Conservation (phyloP, 345 rosid species). For the Aquilaria yunnanensis region DNA sequence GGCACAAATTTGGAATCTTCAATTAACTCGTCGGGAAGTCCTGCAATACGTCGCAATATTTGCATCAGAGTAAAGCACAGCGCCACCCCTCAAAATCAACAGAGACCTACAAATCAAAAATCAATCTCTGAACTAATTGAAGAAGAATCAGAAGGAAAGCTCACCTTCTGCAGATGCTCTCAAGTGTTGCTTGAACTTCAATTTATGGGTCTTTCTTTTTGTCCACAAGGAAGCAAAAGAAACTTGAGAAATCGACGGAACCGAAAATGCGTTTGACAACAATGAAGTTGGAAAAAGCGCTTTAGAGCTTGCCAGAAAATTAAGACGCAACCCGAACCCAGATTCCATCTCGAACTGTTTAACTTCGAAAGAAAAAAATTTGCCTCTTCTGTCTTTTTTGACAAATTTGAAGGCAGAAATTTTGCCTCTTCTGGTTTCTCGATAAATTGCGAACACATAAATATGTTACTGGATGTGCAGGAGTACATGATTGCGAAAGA, state of each 20-base stretch:
- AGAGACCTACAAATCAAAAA: constrained; percentile 2
- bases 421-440: too few species aligned
- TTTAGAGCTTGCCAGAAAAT: constrained; percentile 5
- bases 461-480: too few species aligned
- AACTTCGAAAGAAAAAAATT: too few species aligned
- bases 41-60: constrained; percentile 21
- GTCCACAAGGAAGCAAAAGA: constrained; percentile 22
- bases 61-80: background rate
- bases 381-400: too few species aligned
- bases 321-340: constrained; percentile 16
- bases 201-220: constrained; percentile 2
- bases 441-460: too few species aligned
- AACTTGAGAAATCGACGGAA: constrained; percentile 6
- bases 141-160: constrained; percentile 1
- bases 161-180: constrained; percentile 46
- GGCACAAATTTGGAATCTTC: constrained; percentile 88
- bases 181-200: constrained; percentile 24
- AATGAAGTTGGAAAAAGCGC: constrained; percentile 17
- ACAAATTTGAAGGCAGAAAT: too few species aligned
- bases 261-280: constrained; percentile 7
- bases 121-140: background rate
- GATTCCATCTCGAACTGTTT: constrained; percentile 17
- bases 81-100: background rate
- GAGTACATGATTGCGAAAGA: too few species aligned
- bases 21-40: constrained; percentile 36